Conservation (phyloP, 805 yeast species). For the Metschnikowia drakensbergensis region DNA sequence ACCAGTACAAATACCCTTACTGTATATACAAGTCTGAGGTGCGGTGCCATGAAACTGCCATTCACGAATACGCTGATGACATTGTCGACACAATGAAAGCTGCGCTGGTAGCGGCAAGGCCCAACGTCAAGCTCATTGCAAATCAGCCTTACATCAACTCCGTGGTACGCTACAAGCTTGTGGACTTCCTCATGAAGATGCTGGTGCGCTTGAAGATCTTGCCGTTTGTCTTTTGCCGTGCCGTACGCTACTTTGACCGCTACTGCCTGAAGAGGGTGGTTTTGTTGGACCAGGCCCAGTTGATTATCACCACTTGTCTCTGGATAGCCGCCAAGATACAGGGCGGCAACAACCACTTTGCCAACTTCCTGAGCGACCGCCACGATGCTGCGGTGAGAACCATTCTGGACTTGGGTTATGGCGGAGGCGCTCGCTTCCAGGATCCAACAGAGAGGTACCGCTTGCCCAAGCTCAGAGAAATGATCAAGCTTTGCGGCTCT, state of each 20-base stretch:
- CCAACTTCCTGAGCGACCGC: conserved; percentile 31
- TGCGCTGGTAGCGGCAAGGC: conserved; percentile 36
- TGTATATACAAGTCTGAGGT: conserved; percentile 49
- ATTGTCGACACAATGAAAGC: conserved; percentile 38
- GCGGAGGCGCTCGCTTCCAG: conserved; percentile 54
- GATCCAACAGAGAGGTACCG: conserved; percentile 74
- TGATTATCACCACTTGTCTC: conserved; percentile 85
- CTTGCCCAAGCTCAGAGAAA: conserved; percentile 59
- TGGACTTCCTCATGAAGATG: conserved; percentile 78
- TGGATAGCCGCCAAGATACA: conserved; percentile 90
- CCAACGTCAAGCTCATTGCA: conserved; percentile 56
- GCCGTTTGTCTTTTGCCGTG: conserved; percentile 63
- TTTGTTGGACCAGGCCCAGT: conserved; percentile 78
- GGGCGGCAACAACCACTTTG: conserved; percentile 69
- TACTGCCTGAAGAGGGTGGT: conserved; percentile 87
- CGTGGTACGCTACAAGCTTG: conserved; percentile 65
- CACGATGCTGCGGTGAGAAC: conserved; percentile 20
- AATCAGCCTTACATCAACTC: conserved; percentile 86
- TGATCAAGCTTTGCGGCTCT: conserved; percentile 67
- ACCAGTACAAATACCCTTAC: conserved; percentile 49
- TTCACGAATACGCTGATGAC: conserved; percentile 53
- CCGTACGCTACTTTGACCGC: conserved; percentile 78
- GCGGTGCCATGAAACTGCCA: conserved; percentile 39
- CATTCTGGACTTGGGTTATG: conserved; percentile 39
- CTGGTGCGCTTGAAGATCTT: conserved; percentile 60